Evolutionary conservation across 805 yeast species (phyloP).

Genomic region (Nakazawaea sp.): DNA sequence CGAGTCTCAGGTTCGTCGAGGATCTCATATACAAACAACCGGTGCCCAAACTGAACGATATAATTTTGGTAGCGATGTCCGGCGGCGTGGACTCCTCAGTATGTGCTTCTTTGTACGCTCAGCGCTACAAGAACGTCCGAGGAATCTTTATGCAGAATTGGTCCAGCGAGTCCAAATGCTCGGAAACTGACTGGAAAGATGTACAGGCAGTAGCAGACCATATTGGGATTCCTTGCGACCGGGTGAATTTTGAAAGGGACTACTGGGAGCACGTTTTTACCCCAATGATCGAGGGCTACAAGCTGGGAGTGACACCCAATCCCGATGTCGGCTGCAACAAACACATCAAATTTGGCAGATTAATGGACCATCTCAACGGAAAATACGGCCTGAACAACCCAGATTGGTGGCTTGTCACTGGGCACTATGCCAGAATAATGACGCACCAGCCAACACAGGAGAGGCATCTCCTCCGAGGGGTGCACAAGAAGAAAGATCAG

Average conservation of each 20-base stretch:
- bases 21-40: conserved; percentile 25
- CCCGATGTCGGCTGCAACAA: conserved; percentile 90
- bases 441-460: conserved; percentile 23
- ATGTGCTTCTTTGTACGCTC: conserved; percentile 62
- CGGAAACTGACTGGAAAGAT: conserved; percentile 85
- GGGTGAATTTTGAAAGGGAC: conserved; percentile 82
- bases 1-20: conserved; percentile 1
- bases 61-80: conserved; percentile 83
- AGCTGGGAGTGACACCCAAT: conserved; percentile 79
- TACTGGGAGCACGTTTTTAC: conserved; percentile 91
- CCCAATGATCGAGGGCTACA: conserved; percentile 80
- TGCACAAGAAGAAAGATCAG: conserved; percentile 69
- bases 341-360: conserved; percentile 79
- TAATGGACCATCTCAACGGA: conserved; percentile 46
- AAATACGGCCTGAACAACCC: conserved; percentile 24
- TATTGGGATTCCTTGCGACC: conserved; percentile 59
- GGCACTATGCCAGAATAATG: conserved; percentile 65
- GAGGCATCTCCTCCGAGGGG: conserved; percentile 49
- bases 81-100: conserved; percentile 96
- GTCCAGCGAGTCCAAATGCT: conserved; percentile 55
- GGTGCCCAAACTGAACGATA: conserved; percentile 45
- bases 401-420: conserved; percentile 86
- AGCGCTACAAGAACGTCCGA: conserved; percentile 48
- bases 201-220: conserved; percentile 59
- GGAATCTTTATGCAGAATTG: conserved; percentile 96